phyloP scores from a whole-genome alignment of 371 early-diverging fungal genomes.

The Mortierella sp. region DNA sequence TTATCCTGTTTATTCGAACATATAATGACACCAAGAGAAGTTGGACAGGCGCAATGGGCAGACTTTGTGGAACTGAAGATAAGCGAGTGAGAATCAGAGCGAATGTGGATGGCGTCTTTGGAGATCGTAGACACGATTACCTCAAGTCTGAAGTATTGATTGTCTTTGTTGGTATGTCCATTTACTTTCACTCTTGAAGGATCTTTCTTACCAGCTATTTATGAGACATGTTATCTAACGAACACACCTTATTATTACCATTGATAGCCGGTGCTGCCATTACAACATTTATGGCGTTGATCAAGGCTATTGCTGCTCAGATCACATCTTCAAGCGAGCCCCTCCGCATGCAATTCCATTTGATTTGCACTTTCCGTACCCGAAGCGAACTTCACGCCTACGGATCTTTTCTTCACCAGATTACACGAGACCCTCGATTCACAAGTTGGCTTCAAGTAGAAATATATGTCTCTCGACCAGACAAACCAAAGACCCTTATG shows the following conservation, averaged over 20 bases:
- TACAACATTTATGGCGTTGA: conserved; percentile 38
- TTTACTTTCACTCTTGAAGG: background rate
- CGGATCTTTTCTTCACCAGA: conserved; percentile 47
- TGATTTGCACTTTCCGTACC: conserved; percentile 54
- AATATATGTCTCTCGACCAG: conserved; percentile 50
- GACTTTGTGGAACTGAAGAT: conserved; percentile 45
- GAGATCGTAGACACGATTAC: conserved; percentile 52
- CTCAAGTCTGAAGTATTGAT: conserved; percentile 45
- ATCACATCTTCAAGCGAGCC: conserved; percentile 30
- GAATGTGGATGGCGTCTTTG: conserved; percentile 55
- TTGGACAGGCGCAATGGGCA: conserved; percentile 35
- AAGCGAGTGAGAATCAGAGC: conserved; percentile 29
- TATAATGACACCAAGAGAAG: conserved; percentile 26
- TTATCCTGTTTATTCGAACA: conserved; percentile 35
- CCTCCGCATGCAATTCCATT: conserved; percentile 33
- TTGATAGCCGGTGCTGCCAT: conserved; percentile 43
- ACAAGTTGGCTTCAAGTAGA: conserved; percentile 47
- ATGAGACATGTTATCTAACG: background rate
- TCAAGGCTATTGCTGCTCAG: conserved; percentile 50
- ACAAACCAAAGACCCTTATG: conserved; percentile 50
- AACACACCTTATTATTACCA: background rate
- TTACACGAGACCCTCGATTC: conserved; percentile 51
- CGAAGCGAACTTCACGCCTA: conserved; percentile 44
- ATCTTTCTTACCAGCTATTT: too few species aligned
- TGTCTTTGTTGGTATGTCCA: conserved; percentile 34